phyloP scores from a whole-genome alignment of 2,329 filamentous ascomycete species.

The Aspergillus sp. region DNA sequence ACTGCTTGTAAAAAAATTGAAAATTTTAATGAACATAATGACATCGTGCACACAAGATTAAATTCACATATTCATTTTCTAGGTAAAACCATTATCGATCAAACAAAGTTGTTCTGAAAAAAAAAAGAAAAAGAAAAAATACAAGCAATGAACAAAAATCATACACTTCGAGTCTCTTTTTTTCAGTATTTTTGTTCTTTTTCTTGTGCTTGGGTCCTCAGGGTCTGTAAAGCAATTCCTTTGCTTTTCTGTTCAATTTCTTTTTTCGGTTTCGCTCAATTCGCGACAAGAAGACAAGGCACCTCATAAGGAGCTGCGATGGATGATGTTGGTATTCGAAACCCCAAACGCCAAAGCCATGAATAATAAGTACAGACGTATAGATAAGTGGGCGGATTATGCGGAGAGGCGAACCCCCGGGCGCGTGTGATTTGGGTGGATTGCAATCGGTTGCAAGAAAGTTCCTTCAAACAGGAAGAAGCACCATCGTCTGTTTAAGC shows the following conservation, averaged over 20 bases:
- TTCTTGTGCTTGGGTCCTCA: neutral
- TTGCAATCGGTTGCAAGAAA: no score
- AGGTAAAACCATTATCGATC: conserved; percentile 1
- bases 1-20: no score
- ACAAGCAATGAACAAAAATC: conserved; percentile 5
- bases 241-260: conserved; percentile 7
- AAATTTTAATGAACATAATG: no score
- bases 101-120: neutral
- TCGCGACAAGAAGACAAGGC: conserved; percentile 10
- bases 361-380: conserved; percentile 27
- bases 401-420: conserved; percentile 1
- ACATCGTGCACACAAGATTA: neutral
- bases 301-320: conserved; percentile 15
- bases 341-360: conserved; percentile 28
- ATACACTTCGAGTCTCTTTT: conserved; percentile 3
- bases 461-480: neutral
- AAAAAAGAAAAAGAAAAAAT: conserved; percentile 5
- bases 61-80: neutral
- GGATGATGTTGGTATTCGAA: conserved; percentile 17
- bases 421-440: neutral
- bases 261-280: conserved; percentile 5
- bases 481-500: conserved; percentile 17
- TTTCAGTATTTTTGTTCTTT: conserved; percentile 7
- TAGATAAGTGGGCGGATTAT: neutral
- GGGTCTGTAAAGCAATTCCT: neutral